Evolutionary conservation across 2,329 filamentous ascomycete genomes (phyloP), one percentile per base, ranked within the genome.

Genomic region (Aspergillus costaricaensis): DNA sequence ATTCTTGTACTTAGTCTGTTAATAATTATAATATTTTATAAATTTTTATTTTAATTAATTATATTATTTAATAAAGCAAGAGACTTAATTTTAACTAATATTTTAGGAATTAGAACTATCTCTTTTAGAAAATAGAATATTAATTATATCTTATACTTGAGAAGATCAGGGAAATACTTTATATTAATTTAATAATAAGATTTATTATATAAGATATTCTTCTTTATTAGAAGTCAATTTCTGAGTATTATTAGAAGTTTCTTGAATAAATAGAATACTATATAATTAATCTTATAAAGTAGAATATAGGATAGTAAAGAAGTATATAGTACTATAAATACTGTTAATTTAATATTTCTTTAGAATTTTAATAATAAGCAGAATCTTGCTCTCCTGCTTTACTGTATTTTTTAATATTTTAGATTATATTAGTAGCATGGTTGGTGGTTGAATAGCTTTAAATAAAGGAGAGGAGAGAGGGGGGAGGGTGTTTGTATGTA

Each of bases 11-110:
- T 62, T 59, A n/a, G 47, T 48, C 2, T 43, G 19, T 36, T 64
- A 10, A 39, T 64, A 62, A 41, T 62, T 44, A 58, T 58, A 60
- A n/a, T 19, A 15, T 30, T 6, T 23, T n/a, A 10, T 36, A n/a
- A 32, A 52, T 5, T 14, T 15, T 15, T 6, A 6, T 17, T 7
- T 7, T 7, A 39, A 2, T n/a, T 15, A 15, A 7, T 39, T 39
- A n/a, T 39, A n/a, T n/a, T 17, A 39, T 39, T 17, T 39, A 17
- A 39, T 7, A 39, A 39, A 39, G 14, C 14, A 7, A 39, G 15
- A 39, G 14, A n/a, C 5, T 4, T 17, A 39, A 39, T 39, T 39
- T n/a, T 17, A n/a, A 7, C 5, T 39, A 39, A 7, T 39, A n/a
- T n/a, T 39, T 39, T n/a, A 39, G 5, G 2, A 39, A 7, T 39